Evolutionary conservation across 164 flowering plant genomes (phyloP).

Genomic region (grape (Vitis vinifera)): DNA sequence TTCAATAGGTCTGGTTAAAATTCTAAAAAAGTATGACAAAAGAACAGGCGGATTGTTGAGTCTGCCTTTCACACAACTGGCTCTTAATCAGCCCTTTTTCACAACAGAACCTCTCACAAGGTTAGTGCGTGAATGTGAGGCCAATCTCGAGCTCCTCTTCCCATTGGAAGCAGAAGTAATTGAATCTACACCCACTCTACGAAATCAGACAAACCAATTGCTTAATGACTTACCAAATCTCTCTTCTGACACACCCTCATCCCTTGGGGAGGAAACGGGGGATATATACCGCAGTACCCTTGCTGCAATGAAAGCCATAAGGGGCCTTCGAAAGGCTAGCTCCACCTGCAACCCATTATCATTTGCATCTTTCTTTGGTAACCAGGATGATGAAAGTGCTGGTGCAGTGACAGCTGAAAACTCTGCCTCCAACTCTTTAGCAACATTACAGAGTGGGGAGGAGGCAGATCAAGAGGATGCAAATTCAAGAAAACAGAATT

Average conservation of each 20-base stretch:
- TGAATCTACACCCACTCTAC: constrained; percentile 35
- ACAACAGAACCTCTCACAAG: constrained; percentile 76
- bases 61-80: constrained; percentile 70
- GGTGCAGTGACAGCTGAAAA: constrained; percentile 67
- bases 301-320: constrained; percentile 76
- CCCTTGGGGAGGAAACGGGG: constrained; percentile 44
- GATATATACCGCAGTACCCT: constrained; percentile 67
- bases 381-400: constrained; percentile 45
- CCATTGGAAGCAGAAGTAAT: constrained; percentile 77
- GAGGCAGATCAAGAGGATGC: constrained; percentile 37
- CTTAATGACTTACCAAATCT: constrained; percentile 12
- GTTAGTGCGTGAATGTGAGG: constrained; percentile 76
- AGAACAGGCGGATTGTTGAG: constrained; percentile 77
- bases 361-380: constrained; percentile 42
- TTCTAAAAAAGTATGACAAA: constrained; percentile 88
- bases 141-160: constrained; percentile 75
- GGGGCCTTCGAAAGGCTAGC: constrained; percentile 67
- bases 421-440: constrained; percentile 47
- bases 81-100: constrained; percentile 76
- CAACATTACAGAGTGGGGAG: constrained; percentile 23
- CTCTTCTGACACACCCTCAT: constrained; percentile 26
- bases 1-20: constrained; percentile 66
- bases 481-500: constrained; percentile 19
- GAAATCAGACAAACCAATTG: constrained; percentile 12
- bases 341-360: constrained; percentile 80